Conservation (phyloP, 2,329 filamentous ascomycete species). For the Pseudogymnoascus sp. region DNA sequence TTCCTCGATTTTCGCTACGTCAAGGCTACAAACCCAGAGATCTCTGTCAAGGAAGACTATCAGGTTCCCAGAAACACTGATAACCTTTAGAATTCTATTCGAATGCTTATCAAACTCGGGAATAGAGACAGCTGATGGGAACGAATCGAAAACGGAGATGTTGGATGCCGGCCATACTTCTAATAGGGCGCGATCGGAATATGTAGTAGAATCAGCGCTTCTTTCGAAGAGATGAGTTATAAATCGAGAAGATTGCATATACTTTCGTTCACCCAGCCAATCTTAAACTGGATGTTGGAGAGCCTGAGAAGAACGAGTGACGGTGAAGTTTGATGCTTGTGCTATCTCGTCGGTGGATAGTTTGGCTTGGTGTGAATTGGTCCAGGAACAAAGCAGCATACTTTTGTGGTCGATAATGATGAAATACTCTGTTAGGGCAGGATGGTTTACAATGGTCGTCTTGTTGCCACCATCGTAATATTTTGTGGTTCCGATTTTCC, state of each 20-base stretch:
- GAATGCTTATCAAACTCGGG: not conserved
- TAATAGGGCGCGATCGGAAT: not conserved
- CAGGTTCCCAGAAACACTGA: constrained; percentile 14
- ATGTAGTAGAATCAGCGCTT: not conserved
- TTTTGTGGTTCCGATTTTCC: not conserved
- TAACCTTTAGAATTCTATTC: constrained; percentile 12
- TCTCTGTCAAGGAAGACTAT: constrained; percentile 22
- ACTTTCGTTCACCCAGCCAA: not conserved
- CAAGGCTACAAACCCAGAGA: constrained; percentile 24
- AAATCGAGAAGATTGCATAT: not conserved
- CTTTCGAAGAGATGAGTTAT: not conserved
- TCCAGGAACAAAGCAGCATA: not conserved
- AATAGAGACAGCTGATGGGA: not conserved
- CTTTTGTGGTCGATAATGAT: not conserved
- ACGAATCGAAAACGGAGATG: not conserved
- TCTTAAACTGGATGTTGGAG: not conserved
- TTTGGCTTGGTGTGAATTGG: not conserved
- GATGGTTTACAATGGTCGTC: not conserved
- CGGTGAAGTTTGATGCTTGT: not conserved
- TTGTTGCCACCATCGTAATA: not conserved
- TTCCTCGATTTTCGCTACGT: constrained; percentile 10
- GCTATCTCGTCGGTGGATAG: not conserved
- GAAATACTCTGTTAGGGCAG: not conserved
- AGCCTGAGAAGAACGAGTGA: not conserved
- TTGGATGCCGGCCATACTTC: not conserved